A percentile compares a stretch with the other conserved stretches of the same genome.
Conservation (phyloP, 208 protist species). For the Trypanosoma boissoni region DNA sequence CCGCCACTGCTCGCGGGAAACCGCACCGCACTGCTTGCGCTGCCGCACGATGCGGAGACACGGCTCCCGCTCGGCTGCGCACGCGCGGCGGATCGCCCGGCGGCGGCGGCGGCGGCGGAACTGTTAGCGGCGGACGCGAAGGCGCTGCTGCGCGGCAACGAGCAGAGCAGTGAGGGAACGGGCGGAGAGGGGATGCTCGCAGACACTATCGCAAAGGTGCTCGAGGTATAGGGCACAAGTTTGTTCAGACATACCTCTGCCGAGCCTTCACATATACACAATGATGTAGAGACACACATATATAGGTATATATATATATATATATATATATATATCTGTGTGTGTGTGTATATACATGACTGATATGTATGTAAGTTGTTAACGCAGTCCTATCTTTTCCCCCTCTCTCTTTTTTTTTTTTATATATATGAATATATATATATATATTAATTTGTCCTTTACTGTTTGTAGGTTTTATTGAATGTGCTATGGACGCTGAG, state of each 20-base stretch:
- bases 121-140: slow-evolving; percentile 8
- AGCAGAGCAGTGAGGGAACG: neutral
- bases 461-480: too few relatives aligned
- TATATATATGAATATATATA: too few relatives aligned
- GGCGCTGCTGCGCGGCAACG: neutral
- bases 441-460: too few relatives aligned
- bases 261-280: too few relatives aligned
- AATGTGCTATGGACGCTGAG: neutral
- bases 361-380: neutral
- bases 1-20: slow-evolving; percentile 48
- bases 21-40: slow-evolving; percentile 3
- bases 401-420: neutral
- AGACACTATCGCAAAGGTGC: neutral
- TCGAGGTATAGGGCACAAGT: neutral
- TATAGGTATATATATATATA: slow-evolving; percentile 1
- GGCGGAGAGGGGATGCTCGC: neutral
- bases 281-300: too few relatives aligned
- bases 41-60: neutral
- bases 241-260: too few relatives aligned
- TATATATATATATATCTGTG: neutral
- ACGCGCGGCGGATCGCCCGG: neutral
- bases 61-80: neutral
- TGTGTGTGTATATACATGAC: neutral
- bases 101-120: slow-evolving; percentile 1
- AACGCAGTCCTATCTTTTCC: neutral